phyloP scores from a whole-genome alignment of 116 monocot genomes.

The Zostera marina region DNA sequence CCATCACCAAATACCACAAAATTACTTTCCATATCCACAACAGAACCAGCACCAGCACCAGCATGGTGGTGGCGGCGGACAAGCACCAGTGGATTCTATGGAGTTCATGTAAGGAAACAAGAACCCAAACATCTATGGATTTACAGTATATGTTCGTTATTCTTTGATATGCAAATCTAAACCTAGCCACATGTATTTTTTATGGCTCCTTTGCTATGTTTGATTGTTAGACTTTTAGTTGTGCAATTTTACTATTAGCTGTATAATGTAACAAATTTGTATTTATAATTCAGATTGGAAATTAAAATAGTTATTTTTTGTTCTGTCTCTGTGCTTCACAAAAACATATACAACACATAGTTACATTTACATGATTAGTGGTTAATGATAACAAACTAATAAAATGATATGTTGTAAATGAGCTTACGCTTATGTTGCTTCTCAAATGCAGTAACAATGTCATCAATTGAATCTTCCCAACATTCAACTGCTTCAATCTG shows the following conservation, averaged over 20 bases:
- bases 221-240: not conserved
- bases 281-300: no score
- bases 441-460: constrained; percentile 59
- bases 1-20: constrained; percentile 11
- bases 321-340: no score
- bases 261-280: no score
- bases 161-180: not conserved
- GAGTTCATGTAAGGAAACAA: constrained; percentile 20
- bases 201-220: not conserved
- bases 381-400: constrained; percentile 16
- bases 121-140: not conserved
- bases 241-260: no score
- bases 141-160: not conserved
- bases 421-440: constrained; percentile 62
- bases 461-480: constrained; percentile 82
- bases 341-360: no score
- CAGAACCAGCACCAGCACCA: constrained; percentile 18
- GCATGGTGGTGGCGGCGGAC: constrained; percentile 3
- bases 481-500: constrained; percentile 61
- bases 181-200: not conserved
- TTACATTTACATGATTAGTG: no score
- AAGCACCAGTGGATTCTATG: constrained; percentile 22
- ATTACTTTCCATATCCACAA: constrained; percentile 14
- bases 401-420: constrained; percentile 69
- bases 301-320: no score